Conservation (phyloP, 306 rosid genomes). For the Gillenia trifoliata region DNA sequence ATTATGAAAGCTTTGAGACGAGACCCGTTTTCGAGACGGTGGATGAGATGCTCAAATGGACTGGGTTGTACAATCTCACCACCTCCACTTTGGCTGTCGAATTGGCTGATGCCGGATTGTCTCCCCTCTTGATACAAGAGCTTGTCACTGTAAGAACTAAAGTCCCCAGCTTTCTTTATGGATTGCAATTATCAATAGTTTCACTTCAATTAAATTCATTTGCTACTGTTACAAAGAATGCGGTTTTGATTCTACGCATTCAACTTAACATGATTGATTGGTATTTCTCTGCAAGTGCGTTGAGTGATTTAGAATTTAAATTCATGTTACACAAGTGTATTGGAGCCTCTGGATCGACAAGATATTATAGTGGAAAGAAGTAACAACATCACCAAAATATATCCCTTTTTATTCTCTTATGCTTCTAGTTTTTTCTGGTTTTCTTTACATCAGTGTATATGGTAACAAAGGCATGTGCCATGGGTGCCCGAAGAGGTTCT, state of each 20-base stretch:
- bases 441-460: not conserved
- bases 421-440: not conserved
- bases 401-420: not conserved
- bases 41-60: conserved; percentile 86
- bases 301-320: not conserved
- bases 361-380: not conserved
- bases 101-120: conserved; percentile 54
- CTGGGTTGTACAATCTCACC: conserved; percentile 75
- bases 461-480: not conserved
- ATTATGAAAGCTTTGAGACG: conserved; percentile 57
- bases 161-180: not conserved
- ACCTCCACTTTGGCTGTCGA: conserved; percentile 56
- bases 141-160: conserved; percentile 71
- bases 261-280: too few species aligned
- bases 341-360: not conserved
- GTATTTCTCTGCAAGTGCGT: not conserved
- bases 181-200: not conserved
- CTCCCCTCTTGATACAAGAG: conserved; percentile 67
- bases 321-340: not conserved
- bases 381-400: not conserved
- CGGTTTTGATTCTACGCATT: not conserved
- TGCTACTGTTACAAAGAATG: not conserved
- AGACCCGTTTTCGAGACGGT: conserved; percentile 81
- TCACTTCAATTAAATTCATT: not conserved
- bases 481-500: not conserved